Evolutionary conservation across 148 eudicot genomes (phyloP).

Genomic region (Cornus controversa): DNA sequence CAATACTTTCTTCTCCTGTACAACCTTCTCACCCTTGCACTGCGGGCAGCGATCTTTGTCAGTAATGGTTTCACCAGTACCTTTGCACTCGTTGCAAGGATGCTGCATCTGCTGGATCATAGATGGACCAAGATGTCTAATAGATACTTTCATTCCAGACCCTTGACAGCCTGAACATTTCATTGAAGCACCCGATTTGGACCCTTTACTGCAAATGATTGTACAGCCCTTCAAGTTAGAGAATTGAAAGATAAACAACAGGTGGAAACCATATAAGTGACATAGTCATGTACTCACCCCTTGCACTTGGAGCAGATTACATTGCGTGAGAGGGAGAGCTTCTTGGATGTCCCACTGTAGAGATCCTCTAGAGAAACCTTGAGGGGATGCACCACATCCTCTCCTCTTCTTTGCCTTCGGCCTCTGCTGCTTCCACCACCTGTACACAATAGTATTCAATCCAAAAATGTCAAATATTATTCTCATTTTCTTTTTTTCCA

Average conservation of each 20-base stretch:
- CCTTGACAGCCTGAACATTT: slow-evolving; percentile 56
- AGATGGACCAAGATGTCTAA: slow-evolving; percentile 56
- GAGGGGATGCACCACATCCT: slow-evolving; percentile 58
- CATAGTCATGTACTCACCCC: slow-evolving; percentile 32
- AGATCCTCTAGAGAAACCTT: slow-evolving; percentile 56
- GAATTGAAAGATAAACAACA: background rate
- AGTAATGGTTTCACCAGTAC: slow-evolving; percentile 51
- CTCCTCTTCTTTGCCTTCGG: slow-evolving; percentile 58
- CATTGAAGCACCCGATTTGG: slow-evolving; percentile 57
- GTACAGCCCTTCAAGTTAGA: background rate
- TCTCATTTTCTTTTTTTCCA: background rate
- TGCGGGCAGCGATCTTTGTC: slow-evolving; percentile 49
- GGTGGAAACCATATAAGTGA: background rate
- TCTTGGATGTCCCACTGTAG: slow-evolving; percentile 47
- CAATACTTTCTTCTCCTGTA: slow-evolving; percentile 48
- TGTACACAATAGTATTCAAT: slow-evolving; percentile 4
- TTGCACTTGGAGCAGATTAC: slow-evolving; percentile 49
- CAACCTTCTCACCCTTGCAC: slow-evolving; percentile 54
- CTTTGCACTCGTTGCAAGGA: slow-evolving; percentile 53
- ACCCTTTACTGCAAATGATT: slow-evolving; percentile 42
- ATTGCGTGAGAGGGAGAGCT: slow-evolving; percentile 55
- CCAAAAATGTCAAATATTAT: background rate
- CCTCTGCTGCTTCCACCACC: slow-evolving; percentile 65
- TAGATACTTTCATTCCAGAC: slow-evolving; percentile 50
- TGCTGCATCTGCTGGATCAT: slow-evolving; percentile 69